Evolutionary conservation across 495 filamentous ascomycete species (phyloP), one percentile per base, ranked within the genome.

Genomic region (Trichoderma asperelloides): DNA sequence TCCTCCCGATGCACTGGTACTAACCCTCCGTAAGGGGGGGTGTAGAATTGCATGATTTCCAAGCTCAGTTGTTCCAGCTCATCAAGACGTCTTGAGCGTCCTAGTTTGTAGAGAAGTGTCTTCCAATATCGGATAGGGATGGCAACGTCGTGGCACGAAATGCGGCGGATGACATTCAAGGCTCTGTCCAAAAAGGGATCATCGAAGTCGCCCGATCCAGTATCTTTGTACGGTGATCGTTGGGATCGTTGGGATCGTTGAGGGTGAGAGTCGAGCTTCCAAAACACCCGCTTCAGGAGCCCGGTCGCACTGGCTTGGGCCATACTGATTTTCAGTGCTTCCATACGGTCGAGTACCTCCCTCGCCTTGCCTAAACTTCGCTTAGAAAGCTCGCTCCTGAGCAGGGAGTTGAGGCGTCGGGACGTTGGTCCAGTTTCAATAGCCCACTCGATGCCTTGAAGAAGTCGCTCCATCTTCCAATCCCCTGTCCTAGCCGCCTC

Each of bases 281-380:
- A 68, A 30, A 71, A 47, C 12, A 74, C 65, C 43, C 49, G 66
- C 25, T 73, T 60, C 23, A 72, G 73, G 39, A 76, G 65, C 40
- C 70, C 49, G 3, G 33, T 47, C 15, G 68, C 73, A 41, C 69
- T 66, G 9, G 67, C 66, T 23, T 63, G 63, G 30, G 71, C 64
- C 37, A 76, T 62, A 3, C 66, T 25, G 39, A 75, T 68, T 21
- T 70, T 68, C 70, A 71, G 72, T 1, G 66, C 21, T 18, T 66
- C 72, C 76, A 79, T 79, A 25, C 69, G 67, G 25, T 73, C 68
- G 13, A 80, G 68, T 23, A 79, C 63, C 9, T 63, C 70, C 13
- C 18, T 74, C 68, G 12, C 71, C 64, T 16, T 69, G 49, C 30
- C 51, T 45, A 55, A 71, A 66, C 67, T 64, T 71, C 57, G 62